Evolutionary conservation across 495 filamentous ascomycete genomes (phyloP).

Genomic region (Aspergillus asperescens): DNA sequence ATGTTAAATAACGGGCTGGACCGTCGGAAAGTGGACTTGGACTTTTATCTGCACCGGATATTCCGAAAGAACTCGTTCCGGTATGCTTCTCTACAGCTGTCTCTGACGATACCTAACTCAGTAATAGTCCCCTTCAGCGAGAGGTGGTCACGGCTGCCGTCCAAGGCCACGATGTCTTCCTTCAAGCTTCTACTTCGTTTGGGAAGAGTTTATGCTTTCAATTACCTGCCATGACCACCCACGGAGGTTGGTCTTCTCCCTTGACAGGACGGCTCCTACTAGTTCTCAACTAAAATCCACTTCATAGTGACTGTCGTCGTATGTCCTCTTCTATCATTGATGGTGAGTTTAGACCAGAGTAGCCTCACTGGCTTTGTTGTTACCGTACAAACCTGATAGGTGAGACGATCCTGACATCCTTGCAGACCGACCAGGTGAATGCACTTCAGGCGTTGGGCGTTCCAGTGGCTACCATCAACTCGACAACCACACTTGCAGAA

Average conservation of each 20-base stretch:
- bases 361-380: not conserved
- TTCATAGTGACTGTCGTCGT: conserved; percentile 78
- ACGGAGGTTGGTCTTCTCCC: conserved; percentile 58
- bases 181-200: conserved; percentile 94
- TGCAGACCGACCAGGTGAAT: conserved; percentile 83
- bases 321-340: conserved; percentile 82
- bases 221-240: conserved; percentile 79
- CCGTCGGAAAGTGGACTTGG: conserved; percentile 56
- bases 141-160: conserved; percentile 81
- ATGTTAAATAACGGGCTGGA: conserved; percentile 18
- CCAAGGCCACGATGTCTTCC: conserved; percentile 83
- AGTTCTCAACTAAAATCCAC: not conserved
- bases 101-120: conserved; percentile 10
- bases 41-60: conserved; percentile 77
- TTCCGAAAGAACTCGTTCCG: conserved; percentile 74
- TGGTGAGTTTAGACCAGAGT: conserved; percentile 52
- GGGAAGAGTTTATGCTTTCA: conserved; percentile 96
- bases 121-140: conserved; percentile 68
- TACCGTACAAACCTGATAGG: not conserved
- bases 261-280: conserved; percentile 3
- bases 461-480: conserved; percentile 80
- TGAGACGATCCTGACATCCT: not conserved
- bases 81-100: conserved; percentile 33
- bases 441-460: conserved; percentile 69
- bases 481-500: conserved; percentile 60